phyloP scores from a whole-genome alignment of 495 filamentous ascomycete species.

The Podospora conica region DNA sequence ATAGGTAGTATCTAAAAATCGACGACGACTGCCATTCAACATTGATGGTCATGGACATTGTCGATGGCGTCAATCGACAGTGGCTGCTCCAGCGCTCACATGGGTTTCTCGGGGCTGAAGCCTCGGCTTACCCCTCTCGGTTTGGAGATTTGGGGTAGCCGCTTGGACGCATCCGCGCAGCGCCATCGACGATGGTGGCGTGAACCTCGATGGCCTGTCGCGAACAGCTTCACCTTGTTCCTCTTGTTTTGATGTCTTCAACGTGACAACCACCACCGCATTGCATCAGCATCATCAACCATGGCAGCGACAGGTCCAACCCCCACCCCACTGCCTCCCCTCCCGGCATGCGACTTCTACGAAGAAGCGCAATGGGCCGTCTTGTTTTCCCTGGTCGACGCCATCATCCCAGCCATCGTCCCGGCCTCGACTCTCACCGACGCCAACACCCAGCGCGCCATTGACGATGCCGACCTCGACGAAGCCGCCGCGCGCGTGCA shows the following conservation, averaged over 20 bases:
- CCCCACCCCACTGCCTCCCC: slow-evolving; percentile 23
- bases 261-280: background rate
- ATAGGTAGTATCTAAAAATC: background rate
- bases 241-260: background rate
- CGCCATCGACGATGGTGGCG: too few relatives aligned
- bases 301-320: slow-evolving; percentile 18
- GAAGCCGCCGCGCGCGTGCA: slow-evolving; percentile 19
- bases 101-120: background rate
- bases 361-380: slow-evolving; percentile 32
- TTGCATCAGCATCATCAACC: background rate
- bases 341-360: slow-evolving; percentile 26
- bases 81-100: background rate
- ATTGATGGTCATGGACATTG: too few relatives aligned
- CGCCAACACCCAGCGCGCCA: slow-evolving; percentile 18
- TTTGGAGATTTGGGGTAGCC: background rate
- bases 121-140: background rate
- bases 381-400: slow-evolving; percentile 31
- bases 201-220: background rate
- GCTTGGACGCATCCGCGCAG: background rate
- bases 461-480: slow-evolving; percentile 22
- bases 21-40: background rate
- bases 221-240: background rate
- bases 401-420: slow-evolving; percentile 30
- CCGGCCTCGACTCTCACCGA: slow-evolving; percentile 21
- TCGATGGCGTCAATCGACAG: background rate